Conservation (phyloP, 352 stramenopile genomes). For the Phytopythium helicoides region DNA sequence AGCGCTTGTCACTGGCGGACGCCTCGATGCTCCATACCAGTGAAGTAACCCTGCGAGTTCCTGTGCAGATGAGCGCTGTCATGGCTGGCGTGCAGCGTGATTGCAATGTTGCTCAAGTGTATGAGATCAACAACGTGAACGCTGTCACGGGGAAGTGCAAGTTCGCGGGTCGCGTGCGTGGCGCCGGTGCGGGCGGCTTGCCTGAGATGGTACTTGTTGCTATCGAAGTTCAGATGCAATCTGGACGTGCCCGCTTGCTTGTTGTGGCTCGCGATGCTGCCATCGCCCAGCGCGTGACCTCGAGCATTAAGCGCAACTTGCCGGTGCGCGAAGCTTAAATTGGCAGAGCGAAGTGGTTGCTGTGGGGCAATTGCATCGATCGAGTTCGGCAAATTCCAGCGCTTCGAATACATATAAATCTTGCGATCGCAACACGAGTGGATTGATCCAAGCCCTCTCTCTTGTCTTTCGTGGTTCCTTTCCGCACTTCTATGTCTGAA, state of each 20-base stretch:
- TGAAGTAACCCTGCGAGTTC: constrained; percentile 47
- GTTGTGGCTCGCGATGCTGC: constrained; percentile 54
- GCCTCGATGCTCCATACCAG: constrained; percentile 53
- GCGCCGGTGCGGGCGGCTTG: constrained; percentile 19
- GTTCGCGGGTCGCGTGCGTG: constrained; percentile 60
- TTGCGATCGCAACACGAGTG: too few relatives aligned
- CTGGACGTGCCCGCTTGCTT: constrained; percentile 57
- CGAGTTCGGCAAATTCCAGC: too few relatives aligned
- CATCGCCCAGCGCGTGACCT: constrained; percentile 45
- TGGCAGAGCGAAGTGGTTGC: not conserved
- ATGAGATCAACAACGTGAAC: constrained; percentile 77
- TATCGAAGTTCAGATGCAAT: constrained; percentile 61
- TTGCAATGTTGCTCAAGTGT: constrained; percentile 69
- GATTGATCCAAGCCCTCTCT: too few relatives aligned
- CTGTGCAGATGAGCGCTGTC: constrained; percentile 47
- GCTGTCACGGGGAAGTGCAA: constrained; percentile 60
- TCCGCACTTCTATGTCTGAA: not conserved
- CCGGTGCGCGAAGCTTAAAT: constrained; percentile 5
- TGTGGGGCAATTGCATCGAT: not conserved
- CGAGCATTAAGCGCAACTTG: constrained; percentile 54
- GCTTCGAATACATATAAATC: too few relatives aligned
- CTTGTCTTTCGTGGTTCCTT: too few relatives aligned
- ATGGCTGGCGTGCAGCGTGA: constrained; percentile 49
- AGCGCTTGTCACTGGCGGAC: constrained; percentile 58
- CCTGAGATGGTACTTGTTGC: constrained; percentile 53